Base-by-base conservation (phyloP, 73 alveolate genomes). In the Paramecium pentaurelia region DNA sequence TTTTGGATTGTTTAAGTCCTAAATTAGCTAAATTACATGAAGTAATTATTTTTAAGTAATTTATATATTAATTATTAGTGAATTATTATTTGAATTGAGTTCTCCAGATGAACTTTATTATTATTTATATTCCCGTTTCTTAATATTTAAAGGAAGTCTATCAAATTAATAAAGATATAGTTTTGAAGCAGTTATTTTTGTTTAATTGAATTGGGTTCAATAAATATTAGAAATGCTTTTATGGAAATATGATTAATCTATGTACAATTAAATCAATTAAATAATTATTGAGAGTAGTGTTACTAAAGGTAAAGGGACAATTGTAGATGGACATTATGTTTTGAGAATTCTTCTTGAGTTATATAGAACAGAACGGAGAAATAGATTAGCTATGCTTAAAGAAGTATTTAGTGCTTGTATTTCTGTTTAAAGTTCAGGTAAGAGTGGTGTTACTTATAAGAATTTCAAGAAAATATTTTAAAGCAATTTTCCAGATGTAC, bases 61-160 rank as follows among this genome's bases (percentile, higher is more conserved):
- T 7, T 25, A 25, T 64, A 18, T 7, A 10, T 11, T 14, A 12
- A 28, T 64, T 27, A 10, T 8, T 28, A 64, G 84, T 22, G 99
- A 96, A 83, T 95, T 96, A 54, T 45, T 96, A 0, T 92, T 94
- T 27, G 99, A 96, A 80, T 80, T 95, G 38, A 85, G 92, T 30
- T 45, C 96, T 6, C 83, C 80, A 1, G 99, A 96, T 86, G 99
- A 96, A 54, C 60, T 94, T 25, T 92, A 91, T 64, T 96, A 88
- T 84, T 96, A 59, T 86, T 54, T 96, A 18, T 97, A 94, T 71
- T 89, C 96, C 71, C 92, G 99, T 75, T 83, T 89, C 86, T 71
- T 95, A 14, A 87, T 96, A 1, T 96, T 95, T 77, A 86, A 86
- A 92, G 99, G 99, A 10, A 96, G 97, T 10, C 91, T 95, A 36